A percentile compares a stretch with the other conserved stretches of the same genome.
Conservation (phyloP, 2,329 filamentous ascomycete species). For the Gremmenia infestans region DNA sequence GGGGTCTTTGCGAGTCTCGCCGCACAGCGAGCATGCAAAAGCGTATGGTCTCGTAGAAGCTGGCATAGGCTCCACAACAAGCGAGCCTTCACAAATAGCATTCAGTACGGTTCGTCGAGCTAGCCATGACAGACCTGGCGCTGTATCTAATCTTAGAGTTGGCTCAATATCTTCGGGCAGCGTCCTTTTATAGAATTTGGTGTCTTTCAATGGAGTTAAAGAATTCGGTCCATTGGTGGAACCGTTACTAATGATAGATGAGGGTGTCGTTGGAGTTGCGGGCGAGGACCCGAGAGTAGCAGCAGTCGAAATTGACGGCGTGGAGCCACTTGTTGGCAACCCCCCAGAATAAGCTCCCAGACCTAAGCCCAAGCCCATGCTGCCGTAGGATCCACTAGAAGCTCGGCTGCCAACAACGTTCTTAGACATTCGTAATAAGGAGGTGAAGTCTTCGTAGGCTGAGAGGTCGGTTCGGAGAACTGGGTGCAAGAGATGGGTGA, state of each 20-base stretch:
- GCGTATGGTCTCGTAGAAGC: slow-evolving; percentile 42
- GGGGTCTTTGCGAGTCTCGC: slow-evolving; percentile 69
- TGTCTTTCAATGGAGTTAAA: slow-evolving; percentile 72
- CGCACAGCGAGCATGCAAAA: slow-evolving; percentile 72
- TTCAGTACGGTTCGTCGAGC: slow-evolving; percentile 79
- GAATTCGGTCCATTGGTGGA: slow-evolving; percentile 35
- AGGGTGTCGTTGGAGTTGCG: slow-evolving; percentile 53
- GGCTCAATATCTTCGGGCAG: slow-evolving; percentile 91
- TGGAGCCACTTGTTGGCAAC: slow-evolving; percentile 52
- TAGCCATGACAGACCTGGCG: slow-evolving; percentile 90
- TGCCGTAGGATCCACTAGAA: slow-evolving; percentile 66
- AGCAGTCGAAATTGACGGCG: slow-evolving; percentile 50
- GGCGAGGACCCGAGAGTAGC: slow-evolving; percentile 49
- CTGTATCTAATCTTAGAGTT: slow-evolving; percentile 80
- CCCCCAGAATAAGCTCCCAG: slow-evolving; percentile 42
- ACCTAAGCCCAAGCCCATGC: slow-evolving; percentile 42
- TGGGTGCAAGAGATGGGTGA: slow-evolving; percentile 77
- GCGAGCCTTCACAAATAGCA: slow-evolving; percentile 75
- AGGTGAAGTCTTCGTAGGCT: slow-evolving; percentile 80
- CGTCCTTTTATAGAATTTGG: slow-evolving; percentile 88
- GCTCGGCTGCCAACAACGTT: slow-evolving; percentile 56
- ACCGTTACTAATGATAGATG: slow-evolving; percentile 44
- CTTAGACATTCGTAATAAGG: slow-evolving; percentile 65
- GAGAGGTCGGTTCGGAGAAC: slow-evolving; percentile 77
- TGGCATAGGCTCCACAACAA: slow-evolving; percentile 86